Evolutionary conservation across 1,284 basidiomycete species (phyloP).

Genomic region (Trichosporon sp.): DNA sequence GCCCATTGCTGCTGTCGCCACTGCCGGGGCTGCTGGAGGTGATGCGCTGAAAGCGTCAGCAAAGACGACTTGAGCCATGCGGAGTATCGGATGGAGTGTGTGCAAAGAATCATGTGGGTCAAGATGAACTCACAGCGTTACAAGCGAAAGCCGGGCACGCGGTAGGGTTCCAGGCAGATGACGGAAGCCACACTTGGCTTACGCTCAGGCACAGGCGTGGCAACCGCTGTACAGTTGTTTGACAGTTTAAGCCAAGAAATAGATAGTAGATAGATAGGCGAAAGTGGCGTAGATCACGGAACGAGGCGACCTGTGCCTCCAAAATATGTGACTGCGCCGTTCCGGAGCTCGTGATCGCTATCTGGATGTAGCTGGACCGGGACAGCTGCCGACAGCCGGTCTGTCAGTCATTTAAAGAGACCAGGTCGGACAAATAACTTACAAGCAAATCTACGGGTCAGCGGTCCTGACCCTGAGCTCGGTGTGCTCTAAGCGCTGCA

Average conservation of each 20-base stretch:
- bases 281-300: too few relatives aligned
- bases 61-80: neutral
- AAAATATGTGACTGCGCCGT: too few relatives aligned
- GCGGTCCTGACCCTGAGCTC: too few relatives aligned
- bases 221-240: neutral
- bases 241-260: too few relatives aligned
- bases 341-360: too few relatives aligned
- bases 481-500: too few relatives aligned
- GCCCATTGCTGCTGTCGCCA: neutral
- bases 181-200: neutral
- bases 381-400: too few relatives aligned
- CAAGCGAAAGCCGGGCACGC: neutral
- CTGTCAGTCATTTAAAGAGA: neutral
- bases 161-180: neutral
- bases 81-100: neutral
- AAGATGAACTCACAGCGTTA: neutral
- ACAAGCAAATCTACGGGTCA: too few relatives aligned
- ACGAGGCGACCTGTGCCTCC: too few relatives aligned
- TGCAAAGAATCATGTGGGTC: neutral
- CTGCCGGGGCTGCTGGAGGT: neutral
- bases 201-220: neutral
- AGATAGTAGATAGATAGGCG: too few relatives aligned
- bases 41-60: neutral
- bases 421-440: too few relatives aligned
- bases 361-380: too few relatives aligned